Base-by-base conservation (phyloP, 305 asterid species). In the Euphrasia arctica region DNA sequence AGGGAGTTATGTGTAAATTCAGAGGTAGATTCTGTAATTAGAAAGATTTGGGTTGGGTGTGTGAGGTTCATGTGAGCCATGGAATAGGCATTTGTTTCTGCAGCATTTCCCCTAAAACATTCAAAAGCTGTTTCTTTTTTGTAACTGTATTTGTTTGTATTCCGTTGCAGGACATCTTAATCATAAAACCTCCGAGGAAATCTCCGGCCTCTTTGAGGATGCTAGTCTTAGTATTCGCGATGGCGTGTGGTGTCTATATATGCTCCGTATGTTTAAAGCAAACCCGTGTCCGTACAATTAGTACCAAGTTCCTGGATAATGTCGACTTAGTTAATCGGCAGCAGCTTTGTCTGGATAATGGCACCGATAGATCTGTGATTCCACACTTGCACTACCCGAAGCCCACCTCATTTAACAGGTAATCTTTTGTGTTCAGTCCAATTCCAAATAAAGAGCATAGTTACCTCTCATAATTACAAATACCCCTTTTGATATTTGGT, bases 211-310 rank as follows among this genome's bases (percentile, higher is more conserved):
- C 86, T 57, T 73, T 79, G 64, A 79, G 98, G 83, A 78, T 83
- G 76, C 66, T 77, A 68, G 82, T 89, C 54, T 71, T 89, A 64
- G 79, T 83, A 15, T 83, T 85, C 65, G 86, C 84, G 3, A 81
- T 87, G 88, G 78, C 77, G 2, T 87, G 83, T 64, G 85, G 95
- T 48, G 74, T 85, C 50, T 89, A 83, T 73, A 92, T 87, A n/a
- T 89, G 86, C 70, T 92, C 90, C 8, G 55, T 87, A 54, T 87
- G 90, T 80, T 79, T 87, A 57, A 82, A 82, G 78, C 97, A 92
- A 75, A 73, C 91, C 4, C 80, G 68, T 36, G 12, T 73, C 64
- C 75, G 43, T 50, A 65, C 70, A 45, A 76, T 39, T 39, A 9
- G 72, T 56, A 61, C 71, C 0, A 80, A 77, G 60, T 67, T 77